These are phyloP conservation scores for Metarhizium anisopliae DNA, from an alignment of 2,329 filamentous ascomycete species.

Conservation along the genomic window DNA sequence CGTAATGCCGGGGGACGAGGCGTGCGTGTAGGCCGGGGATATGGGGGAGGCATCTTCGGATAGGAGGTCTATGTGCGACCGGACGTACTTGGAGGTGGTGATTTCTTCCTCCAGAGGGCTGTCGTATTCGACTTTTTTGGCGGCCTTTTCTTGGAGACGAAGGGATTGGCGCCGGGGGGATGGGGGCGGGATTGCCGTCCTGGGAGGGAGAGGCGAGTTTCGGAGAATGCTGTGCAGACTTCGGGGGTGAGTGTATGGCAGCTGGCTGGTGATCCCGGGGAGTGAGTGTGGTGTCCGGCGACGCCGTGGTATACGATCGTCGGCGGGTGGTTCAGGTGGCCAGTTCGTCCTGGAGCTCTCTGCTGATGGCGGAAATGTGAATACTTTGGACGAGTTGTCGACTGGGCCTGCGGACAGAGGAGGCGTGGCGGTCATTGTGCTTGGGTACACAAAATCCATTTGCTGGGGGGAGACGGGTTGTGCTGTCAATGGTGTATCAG, in stretches of 20 bases:
- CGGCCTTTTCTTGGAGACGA: slow-evolving; percentile 44
- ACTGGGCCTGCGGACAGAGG: slow-evolving; percentile 44
- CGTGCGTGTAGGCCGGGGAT: slow-evolving; percentile 21
- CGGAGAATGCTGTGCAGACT: slow-evolving; percentile 55
- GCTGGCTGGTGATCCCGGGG: not conserved
- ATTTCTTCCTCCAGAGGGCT: slow-evolving; percentile 56
- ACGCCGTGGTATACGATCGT: slow-evolving; percentile 10
- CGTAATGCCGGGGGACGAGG: slow-evolving; percentile 5
- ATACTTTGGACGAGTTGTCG: slow-evolving; percentile 34
- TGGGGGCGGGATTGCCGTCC: slow-evolving; percentile 37
- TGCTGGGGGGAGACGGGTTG: slow-evolving; percentile 39
- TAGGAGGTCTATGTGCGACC: slow-evolving; percentile 55
- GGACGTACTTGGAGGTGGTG: slow-evolving; percentile 51
- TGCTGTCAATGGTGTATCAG: slow-evolving; percentile 45
- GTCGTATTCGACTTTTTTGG: slow-evolving; percentile 51
- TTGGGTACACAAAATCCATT: slow-evolving; percentile 40
- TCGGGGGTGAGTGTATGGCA: slow-evolving; percentile 49
- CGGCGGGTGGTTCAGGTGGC: slow-evolving; percentile 4
- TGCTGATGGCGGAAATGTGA: slow-evolving; percentile 32
- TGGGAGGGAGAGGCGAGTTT: slow-evolving; percentile 54
- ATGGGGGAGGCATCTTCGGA: slow-evolving; percentile 46
- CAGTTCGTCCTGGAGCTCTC: slow-evolving; percentile 14
- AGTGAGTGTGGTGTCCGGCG: not conserved
- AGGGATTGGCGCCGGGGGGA: slow-evolving; percentile 46
- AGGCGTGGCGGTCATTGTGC: slow-evolving; percentile 50